Conservation (phyloP, 169 alveolate genomes). For the Perkinsus olseni region DNA sequence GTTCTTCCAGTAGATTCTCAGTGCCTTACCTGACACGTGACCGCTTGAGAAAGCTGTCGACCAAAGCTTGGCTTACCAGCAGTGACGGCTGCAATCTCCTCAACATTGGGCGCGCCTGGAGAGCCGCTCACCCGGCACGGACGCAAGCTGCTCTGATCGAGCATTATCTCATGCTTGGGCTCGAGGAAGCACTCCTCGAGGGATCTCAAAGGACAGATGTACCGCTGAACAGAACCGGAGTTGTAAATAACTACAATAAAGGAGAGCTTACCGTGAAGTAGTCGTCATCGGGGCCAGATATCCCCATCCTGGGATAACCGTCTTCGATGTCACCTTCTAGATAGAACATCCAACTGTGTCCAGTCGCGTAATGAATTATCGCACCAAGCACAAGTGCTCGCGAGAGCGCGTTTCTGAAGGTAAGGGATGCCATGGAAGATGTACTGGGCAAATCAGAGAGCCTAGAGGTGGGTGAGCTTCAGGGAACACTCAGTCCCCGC, state of each 20-base stretch:
- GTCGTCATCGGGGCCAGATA: background rate
- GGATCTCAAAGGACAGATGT: background rate
- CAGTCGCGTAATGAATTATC: background rate
- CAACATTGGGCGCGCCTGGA: background rate
- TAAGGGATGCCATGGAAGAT: background rate
- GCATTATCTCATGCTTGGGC: background rate
- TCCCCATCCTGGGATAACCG: background rate
- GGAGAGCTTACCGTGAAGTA: background rate
- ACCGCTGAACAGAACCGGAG: background rate
- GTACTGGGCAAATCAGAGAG: too few relatives aligned
- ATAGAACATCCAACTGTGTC: background rate
- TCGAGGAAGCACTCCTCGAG: background rate
- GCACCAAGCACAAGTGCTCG: background rate
- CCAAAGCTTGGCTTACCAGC: background rate
- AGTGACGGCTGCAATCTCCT: background rate
- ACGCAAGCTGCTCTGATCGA: background rate
- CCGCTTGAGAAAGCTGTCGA: background rate
- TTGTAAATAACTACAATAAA: background rate
- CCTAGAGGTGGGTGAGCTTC: too few relatives aligned
- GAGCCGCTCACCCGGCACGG: background rate
- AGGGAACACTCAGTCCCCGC: too few relatives aligned
- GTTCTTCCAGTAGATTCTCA: background rate
- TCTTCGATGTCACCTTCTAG: background rate
- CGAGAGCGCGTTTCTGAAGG: background rate
- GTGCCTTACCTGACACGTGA: background rate